Evolutionary conservation across 495 filamentous ascomycete genomes (phyloP).

Genomic region (Neurospora tetraspora): DNA sequence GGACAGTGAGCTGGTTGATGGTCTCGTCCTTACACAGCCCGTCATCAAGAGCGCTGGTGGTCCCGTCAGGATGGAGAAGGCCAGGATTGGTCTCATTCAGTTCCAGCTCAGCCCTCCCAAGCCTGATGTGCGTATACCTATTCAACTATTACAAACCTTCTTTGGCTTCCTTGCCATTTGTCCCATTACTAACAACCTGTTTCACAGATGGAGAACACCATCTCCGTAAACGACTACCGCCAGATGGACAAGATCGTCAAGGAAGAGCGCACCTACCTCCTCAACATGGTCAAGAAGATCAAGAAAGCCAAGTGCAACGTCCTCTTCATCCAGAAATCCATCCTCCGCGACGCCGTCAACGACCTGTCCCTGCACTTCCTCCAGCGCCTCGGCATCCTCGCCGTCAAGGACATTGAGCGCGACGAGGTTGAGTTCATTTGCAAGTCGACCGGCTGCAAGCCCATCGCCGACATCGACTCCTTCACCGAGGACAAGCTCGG

Average conservation of each 20-base stretch:
- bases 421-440: conserved; percentile 99
- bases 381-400: conserved; percentile 89
- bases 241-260: conserved; percentile 99
- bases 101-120: conserved; percentile 98
- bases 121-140: conserved; percentile 62
- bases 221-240: conserved; percentile 96
- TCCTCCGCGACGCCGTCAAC: conserved; percentile 94
- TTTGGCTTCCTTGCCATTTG: too few relatives aligned
- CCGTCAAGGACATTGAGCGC: conserved; percentile 93
- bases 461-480: conserved; percentile 95
- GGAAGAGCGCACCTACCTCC: conserved; percentile 93
- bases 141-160: background rate
- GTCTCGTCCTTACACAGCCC: conserved; percentile 81
- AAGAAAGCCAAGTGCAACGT: conserved; percentile 99
- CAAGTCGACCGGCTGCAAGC: conserved; percentile 96
- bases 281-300: conserved; percentile 99
- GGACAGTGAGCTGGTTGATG: conserved; percentile 95
- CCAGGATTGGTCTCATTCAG: conserved; percentile 91
- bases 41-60: conserved; percentile 92
- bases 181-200: background rate
- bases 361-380: conserved; percentile 95
- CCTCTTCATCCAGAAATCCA: conserved; percentile 95
- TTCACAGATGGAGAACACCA: conserved; percentile 92
- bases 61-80: conserved; percentile 91
- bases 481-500: conserved; percentile 99